These are phyloP conservation scores for Cystobasidium sp. DNA, from an alignment of 1,284 basidiomycete genomes.

Conservation along the genomic window DNA sequence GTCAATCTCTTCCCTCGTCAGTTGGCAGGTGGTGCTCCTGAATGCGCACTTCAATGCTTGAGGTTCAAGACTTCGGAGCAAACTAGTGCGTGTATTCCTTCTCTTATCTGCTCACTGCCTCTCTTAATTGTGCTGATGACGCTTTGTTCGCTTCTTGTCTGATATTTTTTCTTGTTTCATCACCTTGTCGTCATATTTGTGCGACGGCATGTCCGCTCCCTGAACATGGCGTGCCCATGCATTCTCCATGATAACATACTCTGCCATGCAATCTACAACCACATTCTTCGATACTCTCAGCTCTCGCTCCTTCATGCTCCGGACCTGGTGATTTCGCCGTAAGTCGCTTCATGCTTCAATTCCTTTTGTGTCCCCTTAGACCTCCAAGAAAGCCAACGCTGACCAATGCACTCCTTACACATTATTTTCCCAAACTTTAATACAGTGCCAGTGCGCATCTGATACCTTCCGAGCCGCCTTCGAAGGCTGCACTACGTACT, in stretches of 20 bases:
- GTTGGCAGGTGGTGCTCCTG: constrained; percentile 20
- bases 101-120: too few species aligned
- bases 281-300: not conserved
- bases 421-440: not conserved
- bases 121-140: not conserved
- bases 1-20: constrained; percentile 30
- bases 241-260: not conserved
- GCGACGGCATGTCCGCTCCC: not conserved
- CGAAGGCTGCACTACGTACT: constrained; percentile 24
- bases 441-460: constrained; percentile 34
- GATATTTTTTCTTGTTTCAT: not conserved
- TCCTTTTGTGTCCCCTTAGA: not conserved
- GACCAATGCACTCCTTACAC: not conserved
- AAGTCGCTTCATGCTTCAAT: not conserved
- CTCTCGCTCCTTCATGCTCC: constrained; percentile 23
- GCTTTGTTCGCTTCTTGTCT: not conserved
- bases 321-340: constrained; percentile 35
- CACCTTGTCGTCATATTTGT: constrained; percentile 1
- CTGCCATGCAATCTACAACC: not conserved
- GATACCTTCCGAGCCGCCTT: constrained; percentile 18
- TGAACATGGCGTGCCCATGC: not conserved
- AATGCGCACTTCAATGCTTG: constrained; percentile 34
- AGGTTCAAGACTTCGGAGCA: constrained; percentile 28
- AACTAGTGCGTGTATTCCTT: constrained; percentile 5
- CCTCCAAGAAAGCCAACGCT: not conserved